Base-by-base conservation (phyloP, 768 basidiomycete genomes). In the Naganishia onofrii region DNA sequence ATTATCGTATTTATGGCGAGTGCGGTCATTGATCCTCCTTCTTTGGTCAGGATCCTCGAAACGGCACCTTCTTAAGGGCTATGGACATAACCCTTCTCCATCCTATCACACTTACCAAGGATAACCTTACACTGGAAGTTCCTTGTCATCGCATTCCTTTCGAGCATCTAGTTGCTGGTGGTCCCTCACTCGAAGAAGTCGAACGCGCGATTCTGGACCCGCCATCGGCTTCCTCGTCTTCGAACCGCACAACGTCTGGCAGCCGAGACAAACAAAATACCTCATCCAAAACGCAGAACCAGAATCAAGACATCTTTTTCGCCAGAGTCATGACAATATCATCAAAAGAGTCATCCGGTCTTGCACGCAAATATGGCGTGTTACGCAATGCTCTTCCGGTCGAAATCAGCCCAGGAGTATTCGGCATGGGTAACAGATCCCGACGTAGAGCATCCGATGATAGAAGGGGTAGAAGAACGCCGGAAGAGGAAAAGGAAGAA, bases 151-250 rank as follows among this genome's bases (percentile, higher is more conserved):
- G 58, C 42, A 29, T 60, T 9, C 34, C 66, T 13, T n/a, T 23
- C 13, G 53, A 26, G 15, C 57, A 56, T 28, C 42, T 70, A 63
- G 36, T 53, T 32, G 26, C 68, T 15, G 75, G 74, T 38, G 76
- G 76, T 31, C 72, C 72, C 1, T 69, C 70, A 21, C 68, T 74
- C 42, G 48, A 29, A 28, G 70, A 72, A 48, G 53, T 77, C 32
- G 63, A 70, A 34, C 38, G 32, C 17, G 67, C 46, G 29, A 63
- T 73, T 32, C 32, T 72, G 15, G 69, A 63, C n/a, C 60, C 60
- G 42, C 60, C 60, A 28, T 26, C 38, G 32, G 15, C 23, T n/a
- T 51, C 48, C 23, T 51, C 48, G 42, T 21, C 36, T n/a, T 42
- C 38, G 0, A 63, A 0, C 34, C 19, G 57, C 34, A 32, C 57